Conservation (phyloP, 495 filamentous ascomycete genomes). For the Hypoxylon fragiforme region DNA sequence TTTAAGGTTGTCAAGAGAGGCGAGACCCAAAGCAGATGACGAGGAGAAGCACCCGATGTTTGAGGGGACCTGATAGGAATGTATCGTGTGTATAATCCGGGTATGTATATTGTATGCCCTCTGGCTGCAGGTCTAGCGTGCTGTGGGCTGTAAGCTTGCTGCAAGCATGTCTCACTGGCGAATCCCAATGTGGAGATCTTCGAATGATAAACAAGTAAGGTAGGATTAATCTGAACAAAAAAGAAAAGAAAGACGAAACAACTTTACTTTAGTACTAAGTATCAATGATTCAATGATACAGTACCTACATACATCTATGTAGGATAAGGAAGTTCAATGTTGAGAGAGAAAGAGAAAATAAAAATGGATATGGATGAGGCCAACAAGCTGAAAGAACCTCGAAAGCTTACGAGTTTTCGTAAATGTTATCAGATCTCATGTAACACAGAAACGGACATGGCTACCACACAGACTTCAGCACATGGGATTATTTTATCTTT, state of each 20-base stretch:
- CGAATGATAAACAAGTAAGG: conserved; percentile 17
- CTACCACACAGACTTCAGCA: neutral
- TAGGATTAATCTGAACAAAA: too few species aligned
- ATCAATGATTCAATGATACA: too few species aligned
- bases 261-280: too few species aligned
- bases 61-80: conserved; percentile 19
- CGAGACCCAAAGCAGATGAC: conserved; percentile 2
- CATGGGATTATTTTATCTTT: too few species aligned
- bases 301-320: too few species aligned
- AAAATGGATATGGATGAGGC: neutral
- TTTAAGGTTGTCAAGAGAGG: conserved; percentile 7
- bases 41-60: conserved; percentile 4
- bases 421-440: conserved; percentile 23
- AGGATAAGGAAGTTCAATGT: neutral
- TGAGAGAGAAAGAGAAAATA: conserved; percentile 7
- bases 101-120: neutral
- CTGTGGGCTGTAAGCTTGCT: conserved; percentile 13
- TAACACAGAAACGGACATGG: conserved; percentile 12
- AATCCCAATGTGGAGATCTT: conserved; percentile 27
- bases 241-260: conserved; percentile 2
- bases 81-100: conserved; percentile 11
- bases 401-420: conserved; percentile 18
- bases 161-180: conserved; percentile 26
- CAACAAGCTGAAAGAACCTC: neutral
- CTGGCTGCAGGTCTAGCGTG: conserved; percentile 27